Conservation (phyloP, 2,329 filamentous ascomycete species). For the Colletotrichum paranaense region DNA sequence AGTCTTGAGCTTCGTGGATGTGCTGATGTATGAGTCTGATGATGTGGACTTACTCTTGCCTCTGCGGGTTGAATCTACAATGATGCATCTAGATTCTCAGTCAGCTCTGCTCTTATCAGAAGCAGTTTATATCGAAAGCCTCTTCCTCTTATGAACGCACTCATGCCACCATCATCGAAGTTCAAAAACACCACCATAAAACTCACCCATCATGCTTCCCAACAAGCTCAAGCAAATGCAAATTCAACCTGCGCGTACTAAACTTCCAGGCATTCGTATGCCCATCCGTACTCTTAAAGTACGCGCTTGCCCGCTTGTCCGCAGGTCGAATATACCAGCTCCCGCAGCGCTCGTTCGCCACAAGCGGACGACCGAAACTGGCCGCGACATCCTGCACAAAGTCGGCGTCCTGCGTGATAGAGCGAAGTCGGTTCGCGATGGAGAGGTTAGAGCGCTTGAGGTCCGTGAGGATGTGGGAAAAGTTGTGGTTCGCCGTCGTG, state of each 20-base stretch:
- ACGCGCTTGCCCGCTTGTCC: slow-evolving; percentile 78
- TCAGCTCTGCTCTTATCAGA: neutral
- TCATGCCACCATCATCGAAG: neutral
- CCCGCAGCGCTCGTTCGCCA: slow-evolving; percentile 95
- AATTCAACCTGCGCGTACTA: slow-evolving; percentile 84
- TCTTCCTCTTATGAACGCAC: neutral
- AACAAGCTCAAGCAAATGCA: slow-evolving; percentile 80
- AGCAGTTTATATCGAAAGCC: neutral
- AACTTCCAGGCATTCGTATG: slow-evolving; percentile 93
- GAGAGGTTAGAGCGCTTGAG: slow-evolving; percentile 83
- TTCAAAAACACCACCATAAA: no score
- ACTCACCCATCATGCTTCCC: slow-evolving; percentile 74
- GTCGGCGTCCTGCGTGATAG: slow-evolving; percentile 79
- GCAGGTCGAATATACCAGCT: slow-evolving; percentile 88
- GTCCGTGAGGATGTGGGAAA: slow-evolving; percentile 76
- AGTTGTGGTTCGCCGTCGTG: slow-evolving; percentile 67
- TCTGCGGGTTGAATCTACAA: slow-evolving; percentile 92
- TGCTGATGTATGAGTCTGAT: slow-evolving; percentile 20
- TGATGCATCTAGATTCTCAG: slow-evolving; percentile 68
- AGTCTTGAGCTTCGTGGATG: neutral
- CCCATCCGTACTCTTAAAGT: slow-evolving; percentile 98
- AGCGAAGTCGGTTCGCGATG: slow-evolving; percentile 83
- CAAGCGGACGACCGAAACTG: slow-evolving; percentile 72
- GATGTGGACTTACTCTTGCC: slow-evolving; percentile 75
- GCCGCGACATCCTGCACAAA: slow-evolving; percentile 76